Base-by-base conservation (phyloP, 129 eudicot genomes). In the Rutidosis leptorrhynchoides region DNA sequence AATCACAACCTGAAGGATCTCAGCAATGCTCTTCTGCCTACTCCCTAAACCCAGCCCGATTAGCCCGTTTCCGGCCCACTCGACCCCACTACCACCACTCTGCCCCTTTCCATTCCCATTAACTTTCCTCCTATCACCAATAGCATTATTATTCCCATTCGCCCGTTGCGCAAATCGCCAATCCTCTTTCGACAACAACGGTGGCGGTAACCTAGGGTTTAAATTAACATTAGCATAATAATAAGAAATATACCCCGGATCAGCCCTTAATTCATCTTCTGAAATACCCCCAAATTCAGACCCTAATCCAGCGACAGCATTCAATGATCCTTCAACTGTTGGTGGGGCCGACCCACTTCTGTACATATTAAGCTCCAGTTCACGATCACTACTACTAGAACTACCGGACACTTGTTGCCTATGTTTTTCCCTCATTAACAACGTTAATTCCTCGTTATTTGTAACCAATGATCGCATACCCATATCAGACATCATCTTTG, bases 291-390 rank as follows among this genome's bases (percentile, higher is more conserved):
- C 62, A 28, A 76, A 72, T 15, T 72, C 74, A 2, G 62, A 70
- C 24, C 83, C 76, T 53, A 85, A 69, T 1, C 95, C 96, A 22
- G 90, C 84, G 9, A 85, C 86, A 0, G 90, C 97, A 58, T 45
- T 83, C 67, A 84, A 24, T 30, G 95, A 88, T 69, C 96, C 96
- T 66, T 92, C 98, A 4, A 88, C 85, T 7, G 95, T 92, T 3
- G 98, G 98, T 19, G 96, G 96, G 19, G 96, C 98, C 15, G 98
- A 92, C 30, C 96, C 96, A 60, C 96, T 85, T 6, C 98, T 81
- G 56, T 67, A 85, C 84, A 83, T 78, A 67, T 77, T 80, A 43
- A 84, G 77, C 72, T 85, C 95, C 70, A 59, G 68, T 64, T 84
- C 97, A 16, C 67, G 75, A 52, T 83, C 95, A 62, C 79, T 58